Evolutionary conservation across 805 yeast genomes (phyloP).

Genomic region (Candida chauliodis): DNA sequence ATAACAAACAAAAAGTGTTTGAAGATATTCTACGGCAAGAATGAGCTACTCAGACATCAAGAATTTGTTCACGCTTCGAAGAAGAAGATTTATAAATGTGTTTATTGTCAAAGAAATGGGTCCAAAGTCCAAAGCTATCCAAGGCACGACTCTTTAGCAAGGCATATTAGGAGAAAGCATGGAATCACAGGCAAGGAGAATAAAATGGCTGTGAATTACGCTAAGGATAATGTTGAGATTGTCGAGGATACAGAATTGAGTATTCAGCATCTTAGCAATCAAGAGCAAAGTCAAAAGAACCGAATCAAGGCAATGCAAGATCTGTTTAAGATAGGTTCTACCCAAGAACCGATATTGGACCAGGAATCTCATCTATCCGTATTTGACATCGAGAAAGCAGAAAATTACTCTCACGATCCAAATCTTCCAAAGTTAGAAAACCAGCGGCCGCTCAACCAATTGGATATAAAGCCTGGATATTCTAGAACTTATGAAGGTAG

Average conservation of each 20-base stretch:
- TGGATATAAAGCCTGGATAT: too few species aligned
- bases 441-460: too few species aligned
- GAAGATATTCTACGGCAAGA: constrained; percentile 42
- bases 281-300: constrained; percentile 7
- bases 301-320: constrained; percentile 4
- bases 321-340: constrained; percentile 1
- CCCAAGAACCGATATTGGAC: background rate
- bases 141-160: constrained; percentile 41
- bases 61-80: constrained; percentile 45
- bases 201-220: constrained; percentile 42
- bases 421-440: too few species aligned
- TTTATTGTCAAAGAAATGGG: constrained; percentile 34
- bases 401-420: background rate
- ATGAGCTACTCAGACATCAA: constrained; percentile 41
- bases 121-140: constrained; percentile 40
- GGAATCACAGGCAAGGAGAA: constrained; percentile 43
- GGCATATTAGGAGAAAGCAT: constrained; percentile 43
- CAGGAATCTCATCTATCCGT: constrained; percentile 1
- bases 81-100: constrained; percentile 39
- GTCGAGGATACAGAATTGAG: constrained; percentile 23
- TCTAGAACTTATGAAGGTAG: too few species aligned
- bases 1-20: constrained; percentile 27
- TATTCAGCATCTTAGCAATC: constrained; percentile 7
- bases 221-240: constrained; percentile 39
- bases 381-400: background rate